Percentiles rank a stretch among this genome's conserved stretches.
phyloP scores from a whole-genome alignment of 2,329 filamentous ascomycete genomes.

The Huntiella omanensis region DNA sequence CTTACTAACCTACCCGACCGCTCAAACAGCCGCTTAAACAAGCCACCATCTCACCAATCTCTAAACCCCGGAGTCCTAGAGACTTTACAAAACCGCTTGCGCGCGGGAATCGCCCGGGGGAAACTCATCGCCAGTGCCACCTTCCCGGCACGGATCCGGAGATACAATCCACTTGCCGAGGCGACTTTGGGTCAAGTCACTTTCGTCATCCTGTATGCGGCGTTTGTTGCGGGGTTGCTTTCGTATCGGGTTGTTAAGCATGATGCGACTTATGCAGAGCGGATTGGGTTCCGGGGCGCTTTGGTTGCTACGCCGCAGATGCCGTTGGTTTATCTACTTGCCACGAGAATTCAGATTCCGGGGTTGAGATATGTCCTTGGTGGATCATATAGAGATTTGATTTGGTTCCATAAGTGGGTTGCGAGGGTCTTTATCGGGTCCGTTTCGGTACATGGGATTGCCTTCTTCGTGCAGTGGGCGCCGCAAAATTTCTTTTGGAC shows the following conservation, averaged over 20 bases:
- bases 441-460: conserved; percentile 48
- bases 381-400: conserved; percentile 47
- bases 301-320: conserved; percentile 48
- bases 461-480: conserved; percentile 48
- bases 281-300: conserved; percentile 47
- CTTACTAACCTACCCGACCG: neutral
- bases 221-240: conserved; percentile 39
- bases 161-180: conserved; percentile 37
- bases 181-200: conserved; percentile 36
- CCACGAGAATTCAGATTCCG: conserved; percentile 36
- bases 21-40: neutral
- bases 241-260: conserved; percentile 26
- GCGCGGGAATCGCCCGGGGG: conserved; percentile 41
- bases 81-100: conserved; percentile 16
- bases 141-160: conserved; percentile 25
- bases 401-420: conserved; percentile 58
- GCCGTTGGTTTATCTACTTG: conserved; percentile 43
- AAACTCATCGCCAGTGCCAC: conserved; percentile 36
- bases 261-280: conserved; percentile 41
- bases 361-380: conserved; percentile 34
- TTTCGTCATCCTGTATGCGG: conserved; percentile 37
- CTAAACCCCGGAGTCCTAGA: neutral
- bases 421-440: conserved; percentile 50
- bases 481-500: conserved; percentile 36
- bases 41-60: neutral